A percentile compares a stretch with the other conserved stretches of the same genome.
phyloP scores from a whole-genome alignment of 208 protist species.

The Herpetomonas samuelpessoai region DNA sequence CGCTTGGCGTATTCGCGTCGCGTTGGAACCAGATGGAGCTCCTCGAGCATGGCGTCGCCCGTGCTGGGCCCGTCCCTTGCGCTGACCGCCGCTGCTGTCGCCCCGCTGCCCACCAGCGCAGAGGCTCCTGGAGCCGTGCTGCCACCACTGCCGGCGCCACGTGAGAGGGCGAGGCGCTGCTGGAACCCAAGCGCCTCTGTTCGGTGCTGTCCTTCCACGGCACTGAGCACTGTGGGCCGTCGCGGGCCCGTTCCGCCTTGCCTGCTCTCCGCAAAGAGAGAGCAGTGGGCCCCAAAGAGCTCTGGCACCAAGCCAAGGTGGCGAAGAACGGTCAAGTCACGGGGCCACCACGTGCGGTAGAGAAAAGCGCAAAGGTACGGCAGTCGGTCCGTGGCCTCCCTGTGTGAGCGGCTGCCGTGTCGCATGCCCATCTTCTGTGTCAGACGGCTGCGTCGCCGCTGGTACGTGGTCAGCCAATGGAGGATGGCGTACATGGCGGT shows the following conservation, averaged over 20 bases:
- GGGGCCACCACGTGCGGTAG: slow-evolving; percentile 51
- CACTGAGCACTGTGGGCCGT: slow-evolving; percentile 3
- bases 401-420: not conserved
- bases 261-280: slow-evolving; percentile 36
- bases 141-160: not conserved
- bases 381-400: slow-evolving; percentile 10
- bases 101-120: not conserved
- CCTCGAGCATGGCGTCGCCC: slow-evolving; percentile 9
- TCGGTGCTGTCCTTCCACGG: slow-evolving; percentile 5
- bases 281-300: slow-evolving; percentile 49
- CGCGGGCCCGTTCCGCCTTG: too few relatives aligned
- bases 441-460: not conserved
- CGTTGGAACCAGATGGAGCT: slow-evolving; percentile 19
- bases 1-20: slow-evolving; percentile 23
- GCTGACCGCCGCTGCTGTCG: too few relatives aligned
- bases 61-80: not conserved
- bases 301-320: slow-evolving; percentile 34
- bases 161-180: not conserved
- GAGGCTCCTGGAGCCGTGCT: not conserved
- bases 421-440: not conserved
- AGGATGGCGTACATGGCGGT: slow-evolving; percentile 29
- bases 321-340: slow-evolving; percentile 58
- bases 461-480: slow-evolving; percentile 5
- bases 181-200: not conserved
- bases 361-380: slow-evolving; percentile 58